Conservation (phyloP, 2,329 filamentous ascomycete genomes). For the Trichoderma polysporum region DNA sequence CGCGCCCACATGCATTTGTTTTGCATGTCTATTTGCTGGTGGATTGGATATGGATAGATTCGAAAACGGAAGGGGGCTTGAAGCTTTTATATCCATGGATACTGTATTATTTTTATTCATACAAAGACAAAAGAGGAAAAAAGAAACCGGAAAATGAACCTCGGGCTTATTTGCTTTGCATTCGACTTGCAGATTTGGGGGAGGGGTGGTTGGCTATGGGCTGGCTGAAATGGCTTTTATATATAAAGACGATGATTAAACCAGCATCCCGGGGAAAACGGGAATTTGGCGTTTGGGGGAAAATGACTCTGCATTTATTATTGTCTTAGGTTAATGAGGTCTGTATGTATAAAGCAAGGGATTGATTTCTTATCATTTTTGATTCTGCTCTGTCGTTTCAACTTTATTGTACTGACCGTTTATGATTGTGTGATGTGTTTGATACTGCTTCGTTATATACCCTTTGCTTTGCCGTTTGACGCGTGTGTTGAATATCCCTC, state of each 20-base stretch:
- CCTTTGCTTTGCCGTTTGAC: background rate
- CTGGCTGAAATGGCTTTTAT: slow-evolving; percentile 14
- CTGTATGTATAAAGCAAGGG: slow-evolving; percentile 25
- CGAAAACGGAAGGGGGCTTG: slow-evolving; percentile 22
- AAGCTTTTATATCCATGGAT: slow-evolving; percentile 15
- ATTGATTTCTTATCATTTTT: background rate
- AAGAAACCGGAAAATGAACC: background rate
- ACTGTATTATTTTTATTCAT: slow-evolving; percentile 24
- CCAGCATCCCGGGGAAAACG: slow-evolving; percentile 24
- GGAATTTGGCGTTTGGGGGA: slow-evolving; percentile 25
- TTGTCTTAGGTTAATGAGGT: slow-evolving; percentile 27
- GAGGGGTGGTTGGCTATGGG: slow-evolving; percentile 24
- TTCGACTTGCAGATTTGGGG: background rate
- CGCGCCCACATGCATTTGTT: background rate
- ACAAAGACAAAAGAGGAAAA: slow-evolving; percentile 18
- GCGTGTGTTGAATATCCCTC: background rate
- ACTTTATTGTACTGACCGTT: background rate
- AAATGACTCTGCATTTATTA: slow-evolving; percentile 2
- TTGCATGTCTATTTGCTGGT: background rate
- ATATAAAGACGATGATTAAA: slow-evolving; percentile 18
- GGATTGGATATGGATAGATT: slow-evolving; percentile 32
- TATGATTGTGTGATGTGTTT: background rate
- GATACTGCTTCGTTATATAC: background rate
- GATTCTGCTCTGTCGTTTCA: background rate
- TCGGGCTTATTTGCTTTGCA: slow-evolving; percentile 2